Evolutionary conservation across 441 rosid genomes (phyloP), one percentile per base, ranked within the genome.

Genomic region (Isatis lusitanica): DNA sequence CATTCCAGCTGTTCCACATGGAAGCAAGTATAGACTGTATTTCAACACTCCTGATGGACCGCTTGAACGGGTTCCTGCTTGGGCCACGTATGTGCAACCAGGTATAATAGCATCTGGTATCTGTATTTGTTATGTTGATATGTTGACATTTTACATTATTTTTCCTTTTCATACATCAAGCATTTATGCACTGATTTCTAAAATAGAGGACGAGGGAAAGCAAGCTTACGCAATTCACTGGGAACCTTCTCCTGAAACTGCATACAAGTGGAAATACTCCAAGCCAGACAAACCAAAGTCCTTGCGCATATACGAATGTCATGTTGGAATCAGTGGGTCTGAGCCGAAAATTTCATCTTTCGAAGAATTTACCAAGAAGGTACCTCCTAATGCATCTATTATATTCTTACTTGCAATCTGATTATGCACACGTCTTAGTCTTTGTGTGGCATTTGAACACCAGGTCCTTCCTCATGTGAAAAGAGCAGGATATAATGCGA

Each of bases 31-130:
- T 74, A 95, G 98, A 79, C 90, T 91, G 53, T 95, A 90, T 76
- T 92, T 92, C 50, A 92, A 92, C 82, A 89, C 99, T 83, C 87
- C 97, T 28, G 83, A 82, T 73, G 99, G 99, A 44, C 97, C 91
- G 2, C 71, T 95, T 74, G 99, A 95, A 74, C 85, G 99, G 13
- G 88, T 95, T 35, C 98, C 99, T 71, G 97, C 99, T 67, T 92
- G 99, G 99, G 97, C 99, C 76, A 87, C 90, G 28, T 95, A 91
- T 73, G 97, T 95, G 62, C 82, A 91, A 81, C 96, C 99, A 76
- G 96, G 99, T 90, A 86, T 72, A 40, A 15, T 30, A 67, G 40
- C 65, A 21, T 65, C 72, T 59, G 33, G 13, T 44, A 15, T 31
- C 1, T 31, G 35, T 31, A 31, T 69, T 18, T 70, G 17, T 43